These are phyloP conservation scores for Aurantiochytrium sp. DNA, from an alignment of 108 stramenopile species.

Conservation along the genomic window DNA sequence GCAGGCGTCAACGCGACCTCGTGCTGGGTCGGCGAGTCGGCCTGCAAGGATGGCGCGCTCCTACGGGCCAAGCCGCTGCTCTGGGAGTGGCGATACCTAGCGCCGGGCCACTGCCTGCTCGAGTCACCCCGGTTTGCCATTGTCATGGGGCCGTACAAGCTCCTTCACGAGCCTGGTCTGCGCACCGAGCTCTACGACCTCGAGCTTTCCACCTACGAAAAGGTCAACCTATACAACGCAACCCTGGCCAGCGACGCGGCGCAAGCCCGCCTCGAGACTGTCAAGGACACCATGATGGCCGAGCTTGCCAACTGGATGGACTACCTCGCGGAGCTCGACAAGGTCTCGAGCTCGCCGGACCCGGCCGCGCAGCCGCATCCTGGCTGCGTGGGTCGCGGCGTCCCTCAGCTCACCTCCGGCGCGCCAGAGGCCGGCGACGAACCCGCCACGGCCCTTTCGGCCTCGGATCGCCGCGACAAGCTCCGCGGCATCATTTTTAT, in stretches of 20 bases:
- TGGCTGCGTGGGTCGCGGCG: not conserved
- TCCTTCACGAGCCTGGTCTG: not conserved
- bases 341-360: not conserved
- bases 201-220: not conserved
- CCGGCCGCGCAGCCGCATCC: not conserved
- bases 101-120: not conserved
- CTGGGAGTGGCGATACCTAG: not conserved
- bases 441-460: not conserved
- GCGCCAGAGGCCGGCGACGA: not conserved
- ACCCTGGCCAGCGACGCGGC: not conserved
- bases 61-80: not conserved
- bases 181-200: slow-evolving; percentile 16
- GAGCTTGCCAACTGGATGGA: not conserved
- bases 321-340: not conserved
- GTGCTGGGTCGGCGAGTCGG: not conserved
- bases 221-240: not conserved
- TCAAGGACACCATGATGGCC: not conserved
- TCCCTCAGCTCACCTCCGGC: not conserved
- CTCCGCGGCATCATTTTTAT: not conserved
- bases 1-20: not conserved
- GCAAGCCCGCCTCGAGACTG: not conserved
- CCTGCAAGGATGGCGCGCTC: not conserved
- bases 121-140: not conserved
- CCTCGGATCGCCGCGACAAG: not conserved
- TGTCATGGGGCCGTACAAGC: not conserved